phyloP scores from a whole-genome alignment of 208 protist species.

The Crithidia fasciculata region DNA sequence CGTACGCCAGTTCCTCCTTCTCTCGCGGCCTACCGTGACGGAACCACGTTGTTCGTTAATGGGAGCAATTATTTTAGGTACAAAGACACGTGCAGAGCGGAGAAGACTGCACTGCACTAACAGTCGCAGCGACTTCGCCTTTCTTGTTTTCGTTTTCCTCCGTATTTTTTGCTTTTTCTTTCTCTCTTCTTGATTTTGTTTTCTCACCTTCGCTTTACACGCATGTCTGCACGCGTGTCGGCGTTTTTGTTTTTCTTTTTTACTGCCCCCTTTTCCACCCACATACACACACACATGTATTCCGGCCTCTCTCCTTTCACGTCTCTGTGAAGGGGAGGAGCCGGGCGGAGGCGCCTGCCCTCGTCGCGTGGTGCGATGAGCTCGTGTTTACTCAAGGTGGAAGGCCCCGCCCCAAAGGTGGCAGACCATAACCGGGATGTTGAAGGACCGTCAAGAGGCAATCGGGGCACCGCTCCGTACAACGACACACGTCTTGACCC shows the following conservation, averaged over 20 bases:
- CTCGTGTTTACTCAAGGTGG: too few species aligned
- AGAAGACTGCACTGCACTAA: conserved; percentile 1
- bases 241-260: background rate
- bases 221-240: background rate
- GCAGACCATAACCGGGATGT: too few species aligned
- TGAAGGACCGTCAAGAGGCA: too few species aligned
- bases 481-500: background rate
- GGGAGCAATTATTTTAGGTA: conserved; percentile 4
- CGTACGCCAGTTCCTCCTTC: too few species aligned
- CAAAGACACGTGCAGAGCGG: background rate
- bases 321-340: too few species aligned
- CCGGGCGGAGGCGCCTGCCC: too few species aligned
- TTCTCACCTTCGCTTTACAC: background rate
- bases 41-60: background rate
- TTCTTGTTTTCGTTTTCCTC: background rate
- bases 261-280: background rate
- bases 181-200: background rate
- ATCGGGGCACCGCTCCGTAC: background rate
- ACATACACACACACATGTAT: too few species aligned
- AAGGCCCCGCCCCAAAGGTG: too few species aligned
- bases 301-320: too few species aligned
- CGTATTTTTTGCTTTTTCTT: conserved; percentile 7
- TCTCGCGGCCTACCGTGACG: background rate
- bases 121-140: background rate
- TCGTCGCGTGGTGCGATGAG: too few species aligned